A percentile compares a stretch with the other conserved stretches of the same genome.
These are phyloP conservation scores for Corylus americana DNA, from an alignment of 306 rosid species.

Conservation along the genomic window DNA sequence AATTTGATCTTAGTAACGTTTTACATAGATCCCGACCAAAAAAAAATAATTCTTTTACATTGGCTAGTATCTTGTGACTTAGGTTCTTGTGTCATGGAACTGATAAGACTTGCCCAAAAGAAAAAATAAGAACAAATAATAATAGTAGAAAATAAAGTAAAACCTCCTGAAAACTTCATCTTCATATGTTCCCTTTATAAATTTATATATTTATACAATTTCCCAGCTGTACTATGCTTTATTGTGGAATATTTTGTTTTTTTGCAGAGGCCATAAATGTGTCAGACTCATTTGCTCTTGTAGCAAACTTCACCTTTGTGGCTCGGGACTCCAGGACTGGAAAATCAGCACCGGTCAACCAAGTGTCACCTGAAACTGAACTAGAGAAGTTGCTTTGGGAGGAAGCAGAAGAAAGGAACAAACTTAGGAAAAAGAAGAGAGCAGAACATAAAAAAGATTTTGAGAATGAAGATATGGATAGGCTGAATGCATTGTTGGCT, in stretches of 20 bases:
- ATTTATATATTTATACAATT: background rate
- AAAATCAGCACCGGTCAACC: slow-evolving; percentile 67
- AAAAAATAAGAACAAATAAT: background rate
- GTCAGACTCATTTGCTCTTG: slow-evolving; percentile 53
- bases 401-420: slow-evolving; percentile 77
- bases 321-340: slow-evolving; percentile 75
- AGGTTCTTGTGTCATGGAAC: background rate
- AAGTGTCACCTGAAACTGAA: slow-evolving; percentile 59
- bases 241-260: slow-evolving; percentile 28
- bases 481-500: slow-evolving; percentile 62
- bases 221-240: slow-evolving; percentile 6
- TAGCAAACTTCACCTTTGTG: slow-evolving; percentile 86
- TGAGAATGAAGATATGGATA: slow-evolving; percentile 37
- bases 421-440: slow-evolving; percentile 53
- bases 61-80: background rate
- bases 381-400: slow-evolving; percentile 66
- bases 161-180: background rate
- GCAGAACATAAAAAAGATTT: slow-evolving; percentile 38
- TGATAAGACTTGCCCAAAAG: background rate
- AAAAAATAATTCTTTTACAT: background rate
- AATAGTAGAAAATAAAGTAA: background rate
- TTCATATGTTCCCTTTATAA: slow-evolving; percentile 1
- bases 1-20: background rate
- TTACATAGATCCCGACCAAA: no score
- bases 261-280: slow-evolving; percentile 37